Evolutionary conservation across 2,329 filamentous ascomycete genomes (phyloP).

Genomic region (Claviceps sp.): DNA sequence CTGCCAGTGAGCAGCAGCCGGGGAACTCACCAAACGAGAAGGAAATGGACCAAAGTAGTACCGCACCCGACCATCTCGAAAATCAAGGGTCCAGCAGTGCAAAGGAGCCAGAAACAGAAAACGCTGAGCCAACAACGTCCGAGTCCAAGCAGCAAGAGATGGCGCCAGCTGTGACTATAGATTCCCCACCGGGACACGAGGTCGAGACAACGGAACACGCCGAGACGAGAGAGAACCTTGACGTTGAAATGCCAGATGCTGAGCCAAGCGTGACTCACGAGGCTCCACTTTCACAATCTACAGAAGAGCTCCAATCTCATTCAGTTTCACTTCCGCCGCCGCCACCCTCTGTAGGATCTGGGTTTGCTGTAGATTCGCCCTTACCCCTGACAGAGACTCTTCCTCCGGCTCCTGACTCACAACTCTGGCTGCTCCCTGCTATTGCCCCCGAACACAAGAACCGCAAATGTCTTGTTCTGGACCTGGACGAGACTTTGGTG

Average conservation of each 20-base stretch:
- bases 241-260: constrained; percentile 55
- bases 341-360: constrained; percentile 21
- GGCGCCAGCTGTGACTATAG: constrained; percentile 26
- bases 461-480: constrained; percentile 86
- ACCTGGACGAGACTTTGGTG: constrained; percentile 91
- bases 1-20: constrained; percentile 35
- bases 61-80: constrained; percentile 25
- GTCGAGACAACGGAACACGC: constrained; percentile 15
- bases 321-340: constrained; percentile 33
- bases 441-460: constrained; percentile 67
- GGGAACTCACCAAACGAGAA: constrained; percentile 34
- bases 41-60: constrained; percentile 23
- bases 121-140: constrained; percentile 27
- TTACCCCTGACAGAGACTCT: constrained; percentile 28
- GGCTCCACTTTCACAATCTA: constrained; percentile 22
- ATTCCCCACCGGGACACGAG: constrained; percentile 22
- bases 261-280: constrained; percentile 39
- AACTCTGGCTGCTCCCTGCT: constrained; percentile 67
- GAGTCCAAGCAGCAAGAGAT: constrained; percentile 35
- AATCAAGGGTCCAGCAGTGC: constrained; percentile 31
- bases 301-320: constrained; percentile 20
- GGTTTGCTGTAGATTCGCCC: constrained; percentile 25
- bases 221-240: constrained; percentile 38
- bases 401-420: constrained; percentile 28
- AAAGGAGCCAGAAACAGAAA: constrained; percentile 29